Evolutionary conservation across 306 rosid genomes (phyloP), one percentile per base, ranked within the genome.

Genomic region (Citrullus amarus): DNA sequence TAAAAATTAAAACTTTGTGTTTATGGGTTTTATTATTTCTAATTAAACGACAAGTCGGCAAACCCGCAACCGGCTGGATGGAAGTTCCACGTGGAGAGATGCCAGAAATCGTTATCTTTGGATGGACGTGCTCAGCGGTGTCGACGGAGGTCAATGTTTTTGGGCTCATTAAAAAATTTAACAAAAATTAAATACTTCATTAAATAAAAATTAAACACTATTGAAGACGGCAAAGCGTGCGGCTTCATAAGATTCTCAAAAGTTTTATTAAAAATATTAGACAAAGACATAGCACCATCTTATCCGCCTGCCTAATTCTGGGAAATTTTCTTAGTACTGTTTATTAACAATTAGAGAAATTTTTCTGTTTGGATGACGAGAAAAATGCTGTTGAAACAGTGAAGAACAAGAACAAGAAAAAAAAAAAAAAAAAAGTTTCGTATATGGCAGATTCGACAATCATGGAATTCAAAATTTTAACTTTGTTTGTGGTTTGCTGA

Each of bases 41-140:
- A 74, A 18, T 36, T 11, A 41, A 48, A 81, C 80, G 82, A 72
- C 78, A 71, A 81, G 66, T 80, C 80, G 82, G 75, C 78, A 62
- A 71, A 76, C 62, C 74, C 79, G 84, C 70, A 87, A 89, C 85
- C 88, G 89, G 92, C 84, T 36, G 79, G 69, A 77, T n/a, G 76
- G 82, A 58, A 81, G 6, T 80, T 91, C 94, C 98, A 94, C 96
- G 93, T 93, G 97, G 94, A 89, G 89, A 79, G 86, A 88, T 41
- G 58, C 81, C 70, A 80, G 78, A 84, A 78, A 78, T 63, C 66
- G 66, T 83, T 39, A 80, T 71, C 48, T 81, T 87, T 87, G 94
- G 91, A 86, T 77, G 83, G 84, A 84, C 78, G 4, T 86, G 91
- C 75, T 82, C 81, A 89, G 92, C 91, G 82, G 79, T 89, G 88